phyloP scores from a whole-genome alignment of 306 rosid species.

The Gynostemma pentaphyllum region DNA sequence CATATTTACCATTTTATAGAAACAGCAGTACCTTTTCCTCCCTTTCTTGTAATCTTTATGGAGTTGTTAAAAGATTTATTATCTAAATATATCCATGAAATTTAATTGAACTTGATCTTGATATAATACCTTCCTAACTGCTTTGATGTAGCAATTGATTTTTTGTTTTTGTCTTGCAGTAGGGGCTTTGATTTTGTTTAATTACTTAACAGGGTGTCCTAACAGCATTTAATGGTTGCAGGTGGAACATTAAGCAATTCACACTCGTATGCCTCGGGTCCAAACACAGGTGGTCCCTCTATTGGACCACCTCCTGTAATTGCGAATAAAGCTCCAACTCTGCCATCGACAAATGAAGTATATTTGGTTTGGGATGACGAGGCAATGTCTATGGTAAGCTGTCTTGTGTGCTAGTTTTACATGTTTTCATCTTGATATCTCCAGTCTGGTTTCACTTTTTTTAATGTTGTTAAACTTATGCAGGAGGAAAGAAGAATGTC shows the following conservation, averaged over 20 bases:
- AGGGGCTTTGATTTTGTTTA: constrained; percentile 1
- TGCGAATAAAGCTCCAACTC: constrained; percentile 78
- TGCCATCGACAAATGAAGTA: constrained; percentile 87
- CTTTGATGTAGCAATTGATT: background rate
- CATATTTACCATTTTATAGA: background rate
- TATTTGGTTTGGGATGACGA: constrained; percentile 99
- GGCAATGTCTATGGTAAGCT: constrained; percentile 97
- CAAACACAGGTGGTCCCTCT: constrained; percentile 96
- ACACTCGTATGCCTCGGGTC: constrained; percentile 96
- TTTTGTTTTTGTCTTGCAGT: constrained; percentile 1
- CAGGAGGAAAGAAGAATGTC: constrained; percentile 99
- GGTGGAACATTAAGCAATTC: constrained; percentile 54
- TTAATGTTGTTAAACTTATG: background rate
- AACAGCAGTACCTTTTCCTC: background rate
- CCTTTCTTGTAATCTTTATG: background rate
- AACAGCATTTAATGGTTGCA: constrained; percentile 17
- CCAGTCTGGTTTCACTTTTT: background rate
- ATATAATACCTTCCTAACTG: background rate
- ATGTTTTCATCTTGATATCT: constrained; percentile 4
- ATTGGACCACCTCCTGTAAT: constrained; percentile 99
- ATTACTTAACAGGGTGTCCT: constrained; percentile 10
- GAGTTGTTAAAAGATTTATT: background rate
- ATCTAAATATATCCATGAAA: background rate
- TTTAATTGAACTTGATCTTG: background rate
- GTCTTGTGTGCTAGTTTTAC: background rate